Evolutionary conservation across 164 flowering plant genomes (phyloP).

Genomic region (Umbilicus rupestris): DNA sequence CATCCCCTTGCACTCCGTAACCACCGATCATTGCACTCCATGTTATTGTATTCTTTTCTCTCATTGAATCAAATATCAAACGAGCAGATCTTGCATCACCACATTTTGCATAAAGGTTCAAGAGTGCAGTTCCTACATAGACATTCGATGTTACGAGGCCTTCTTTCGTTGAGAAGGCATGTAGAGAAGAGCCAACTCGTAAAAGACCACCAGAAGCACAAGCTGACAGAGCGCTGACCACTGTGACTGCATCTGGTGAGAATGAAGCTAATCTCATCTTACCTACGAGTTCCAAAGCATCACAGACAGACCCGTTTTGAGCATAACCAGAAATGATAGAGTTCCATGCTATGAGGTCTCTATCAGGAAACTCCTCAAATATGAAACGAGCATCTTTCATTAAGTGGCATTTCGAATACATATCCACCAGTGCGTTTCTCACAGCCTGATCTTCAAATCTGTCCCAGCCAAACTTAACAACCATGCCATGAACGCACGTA

Average conservation of each 20-base stretch:
- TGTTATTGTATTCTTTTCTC: conserved; percentile 37
- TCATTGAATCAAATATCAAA: conserved; percentile 46
- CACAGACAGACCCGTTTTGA: conserved; percentile 35
- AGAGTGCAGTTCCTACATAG: conserved; percentile 53
- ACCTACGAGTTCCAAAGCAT: conserved; percentile 38
- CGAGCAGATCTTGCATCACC: conserved; percentile 53
- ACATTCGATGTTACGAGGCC: conserved; percentile 42
- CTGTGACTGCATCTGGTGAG: conserved; percentile 51
- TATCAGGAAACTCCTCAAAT: conserved; percentile 34
- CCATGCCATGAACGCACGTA: conserved; percentile 36
- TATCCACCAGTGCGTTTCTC: conserved; percentile 55
- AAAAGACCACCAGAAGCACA: conserved; percentile 43
- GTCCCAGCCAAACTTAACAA: conserved; percentile 37
- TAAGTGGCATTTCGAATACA: conserved; percentile 60
- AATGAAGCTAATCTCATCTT: conserved; percentile 32
- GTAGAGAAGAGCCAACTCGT: conserved; percentile 41
- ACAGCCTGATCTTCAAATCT: conserved; percentile 23
- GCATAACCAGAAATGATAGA: conserved; percentile 58
- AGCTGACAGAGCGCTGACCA: conserved; percentile 49
- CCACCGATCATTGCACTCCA: conserved; percentile 74
- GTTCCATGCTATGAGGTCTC: conserved; percentile 62
- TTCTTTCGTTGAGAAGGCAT: conserved; percentile 37
- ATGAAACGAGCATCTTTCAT: conserved; percentile 34
- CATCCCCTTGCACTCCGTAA: conserved; percentile 63
- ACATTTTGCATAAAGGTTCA: conserved; percentile 63